Base-by-base conservation (phyloP, 2,329 filamentous ascomycete genomes). In the Monilinia polystroma region DNA sequence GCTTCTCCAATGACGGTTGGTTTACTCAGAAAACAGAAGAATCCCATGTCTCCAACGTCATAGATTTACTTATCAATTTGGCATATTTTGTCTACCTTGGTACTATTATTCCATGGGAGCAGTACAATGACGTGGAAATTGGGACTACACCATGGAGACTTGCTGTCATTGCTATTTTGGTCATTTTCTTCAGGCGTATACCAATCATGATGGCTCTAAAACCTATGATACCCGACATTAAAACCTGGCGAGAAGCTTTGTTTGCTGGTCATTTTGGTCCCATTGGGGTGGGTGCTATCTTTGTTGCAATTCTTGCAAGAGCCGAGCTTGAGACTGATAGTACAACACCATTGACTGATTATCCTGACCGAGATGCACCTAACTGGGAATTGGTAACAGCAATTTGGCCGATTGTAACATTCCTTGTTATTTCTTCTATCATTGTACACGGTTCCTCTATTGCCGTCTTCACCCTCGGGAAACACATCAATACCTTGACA, bases 1-100 rank as follows among this genome's bases (percentile, higher is more conserved):
- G 95, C 65, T 99, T 99, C 82, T 97, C 93, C 73, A 99, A 99
- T 78, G 95, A 99, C 76, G 95, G 95, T 71, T 99, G 95, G 95
- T 99, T 99, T 75, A 91, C 91, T 20, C 91, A 97, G 76, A 97
- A 97, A 83, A 99, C 95, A 0, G 95, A 99, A 77, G 95, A 99
- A 78, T 94, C 95, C 0, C 95, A 98, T 77, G 95, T 99, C 12
- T 98, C 94, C 78, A 98, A 99, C 86, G 95, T 99, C 77, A 99
- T 99, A 75, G 95, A 99, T 82, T 80, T 99, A 77, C 82, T 99
- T 69, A 88, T 99, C 81, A 99, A 99, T 79, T 85, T 99, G 87
- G 86, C 94, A 3, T 99, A 98, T 79, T 99, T 99, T 78, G 95
- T 99, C 73, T 99, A 95, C 77, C 90, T 99, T 71, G 95, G 95